These are phyloP conservation scores for Parietaria judaica DNA, from an alignment of 306 rosid genomes.

Conservation along the genomic window DNA sequence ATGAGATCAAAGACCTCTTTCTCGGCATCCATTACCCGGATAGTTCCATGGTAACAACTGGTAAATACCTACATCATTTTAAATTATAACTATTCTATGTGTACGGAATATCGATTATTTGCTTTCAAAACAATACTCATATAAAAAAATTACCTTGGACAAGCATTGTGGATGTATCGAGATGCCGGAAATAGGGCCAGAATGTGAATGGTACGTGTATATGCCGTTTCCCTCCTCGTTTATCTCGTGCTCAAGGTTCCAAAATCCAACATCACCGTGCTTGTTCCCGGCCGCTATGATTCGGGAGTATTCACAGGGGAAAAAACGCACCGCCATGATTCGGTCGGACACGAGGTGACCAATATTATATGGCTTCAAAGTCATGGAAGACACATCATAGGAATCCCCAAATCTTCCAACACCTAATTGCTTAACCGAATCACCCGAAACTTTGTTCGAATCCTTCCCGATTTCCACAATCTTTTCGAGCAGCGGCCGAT, in stretches of 20 bases:
- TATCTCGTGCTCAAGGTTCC: conserved; percentile 37
- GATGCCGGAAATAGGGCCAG: conserved; percentile 65
- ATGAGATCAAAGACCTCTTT: conserved; percentile 73
- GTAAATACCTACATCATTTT: conserved; percentile 47
- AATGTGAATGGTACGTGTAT: conserved; percentile 54
- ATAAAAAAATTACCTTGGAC: conserved; percentile 50
- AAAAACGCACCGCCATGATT: conserved; percentile 40
- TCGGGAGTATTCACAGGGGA: conserved; percentile 46
- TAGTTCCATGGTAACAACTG: conserved; percentile 64
- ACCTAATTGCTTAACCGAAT: conserved; percentile 6
- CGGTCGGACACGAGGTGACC: conserved; percentile 59
- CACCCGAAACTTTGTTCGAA: background rate
- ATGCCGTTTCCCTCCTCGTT: conserved; percentile 32
- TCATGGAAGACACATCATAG: conserved; percentile 35
- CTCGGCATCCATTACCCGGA: conserved; percentile 79
- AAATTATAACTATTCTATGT: background rate
- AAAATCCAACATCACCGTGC: conserved; percentile 71
- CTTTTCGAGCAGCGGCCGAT: conserved; percentile 27
- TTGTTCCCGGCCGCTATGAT: conserved; percentile 58
- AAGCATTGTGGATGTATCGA: conserved; percentile 43
- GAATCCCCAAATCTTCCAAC: conserved; percentile 6
- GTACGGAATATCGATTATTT: too few species aligned
- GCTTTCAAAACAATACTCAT: background rate
- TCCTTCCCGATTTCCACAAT: conserved; percentile 27
- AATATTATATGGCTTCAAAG: conserved; percentile 49